These are phyloP conservation scores for Sporisorium sorghi DNA, from an alignment of 1,284 basidiomycete species.

Conservation along the genomic window DNA sequence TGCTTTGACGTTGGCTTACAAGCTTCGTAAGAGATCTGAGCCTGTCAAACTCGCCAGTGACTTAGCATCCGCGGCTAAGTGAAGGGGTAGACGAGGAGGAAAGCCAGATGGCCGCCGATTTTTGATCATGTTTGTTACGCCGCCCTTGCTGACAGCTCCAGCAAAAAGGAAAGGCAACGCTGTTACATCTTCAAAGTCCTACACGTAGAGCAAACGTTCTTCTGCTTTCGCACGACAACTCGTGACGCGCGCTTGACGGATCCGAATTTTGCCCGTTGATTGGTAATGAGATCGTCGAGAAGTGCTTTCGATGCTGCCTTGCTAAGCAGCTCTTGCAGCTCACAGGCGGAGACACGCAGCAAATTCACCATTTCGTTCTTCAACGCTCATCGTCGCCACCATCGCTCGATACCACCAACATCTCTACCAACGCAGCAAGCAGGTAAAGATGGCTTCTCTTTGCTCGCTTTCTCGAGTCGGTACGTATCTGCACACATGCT, in stretches of 20 bases:
- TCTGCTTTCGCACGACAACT: conserved; percentile 10
- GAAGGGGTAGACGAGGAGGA: no score
- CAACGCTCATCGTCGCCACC: conserved; percentile 17
- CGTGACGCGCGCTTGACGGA: conserved; percentile 28
- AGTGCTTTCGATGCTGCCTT: neutral
- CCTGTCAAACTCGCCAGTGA: no score
- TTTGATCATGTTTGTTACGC: neutral
- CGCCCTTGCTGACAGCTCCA: no score
- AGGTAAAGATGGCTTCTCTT: conserved; percentile 44
- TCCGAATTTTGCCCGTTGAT: conserved; percentile 34
- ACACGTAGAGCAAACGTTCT: neutral
- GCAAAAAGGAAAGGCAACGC: no score
- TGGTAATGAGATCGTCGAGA: conserved; percentile 48
- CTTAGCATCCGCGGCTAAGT: neutral
- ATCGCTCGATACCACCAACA: conserved; percentile 9
- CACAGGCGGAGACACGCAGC: neutral
- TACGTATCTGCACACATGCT: conserved; percentile 17
- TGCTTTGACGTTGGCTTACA: neutral
- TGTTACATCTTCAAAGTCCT: neutral
- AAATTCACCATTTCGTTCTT: neutral
- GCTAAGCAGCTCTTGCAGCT: conserved; percentile 20
- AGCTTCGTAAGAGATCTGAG: no score
- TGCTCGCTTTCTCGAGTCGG: conserved; percentile 48
- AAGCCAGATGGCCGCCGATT: neutral
- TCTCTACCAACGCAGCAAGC: no score